Percentiles rank a stretch among this genome's conserved stretches.
Evolutionary conservation across 106 monocot genomes (phyloP).

Genomic region (Allium sativum): DNA sequence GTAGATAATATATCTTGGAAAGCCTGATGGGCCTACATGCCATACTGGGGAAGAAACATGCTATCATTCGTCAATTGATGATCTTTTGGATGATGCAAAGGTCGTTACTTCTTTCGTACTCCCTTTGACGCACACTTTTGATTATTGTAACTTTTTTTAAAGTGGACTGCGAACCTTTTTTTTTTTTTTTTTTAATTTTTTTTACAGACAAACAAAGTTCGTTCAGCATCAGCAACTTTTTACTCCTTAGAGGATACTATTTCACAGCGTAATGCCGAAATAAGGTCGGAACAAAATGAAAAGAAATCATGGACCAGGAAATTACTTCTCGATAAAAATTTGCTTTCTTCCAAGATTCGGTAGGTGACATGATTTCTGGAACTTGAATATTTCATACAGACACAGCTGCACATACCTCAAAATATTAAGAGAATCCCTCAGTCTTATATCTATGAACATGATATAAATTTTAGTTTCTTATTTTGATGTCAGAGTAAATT

Average conservation of each 20-base stretch:
- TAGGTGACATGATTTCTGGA: slow-evolving; percentile 7
- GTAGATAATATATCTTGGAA: slow-evolving; percentile 91
- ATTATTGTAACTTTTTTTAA: too few species aligned
- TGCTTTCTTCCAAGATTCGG: slow-evolving; percentile 83
- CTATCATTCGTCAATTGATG: slow-evolving; percentile 64
- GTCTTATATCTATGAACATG: too few species aligned
- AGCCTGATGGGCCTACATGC: slow-evolving; percentile 92
- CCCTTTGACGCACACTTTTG: background rate
- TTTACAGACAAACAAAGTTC: slow-evolving; percentile 27
- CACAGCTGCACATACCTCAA: too few species aligned
- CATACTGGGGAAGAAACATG: slow-evolving; percentile 91
- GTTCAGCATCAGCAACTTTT: slow-evolving; percentile 50
- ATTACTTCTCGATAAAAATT: slow-evolving; percentile 33
- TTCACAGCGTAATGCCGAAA: slow-evolving; percentile 55
- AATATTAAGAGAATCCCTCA: too few species aligned
- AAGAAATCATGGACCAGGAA: slow-evolving; percentile 91
- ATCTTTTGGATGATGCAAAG: slow-evolving; percentile 46
- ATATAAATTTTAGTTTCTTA: too few species aligned
- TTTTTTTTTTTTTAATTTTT: too few species aligned
- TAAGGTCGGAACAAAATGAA: slow-evolving; percentile 18
- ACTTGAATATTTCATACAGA: too few species aligned
- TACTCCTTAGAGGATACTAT: slow-evolving; percentile 76
- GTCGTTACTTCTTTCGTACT: slow-evolving; percentile 18
- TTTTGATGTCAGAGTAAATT: too few species aligned
- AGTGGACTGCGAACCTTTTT: too few species aligned